Evolutionary conservation across 2,329 filamentous ascomycete species (phyloP).

Genomic region (Stromatinia cepivora): DNA sequence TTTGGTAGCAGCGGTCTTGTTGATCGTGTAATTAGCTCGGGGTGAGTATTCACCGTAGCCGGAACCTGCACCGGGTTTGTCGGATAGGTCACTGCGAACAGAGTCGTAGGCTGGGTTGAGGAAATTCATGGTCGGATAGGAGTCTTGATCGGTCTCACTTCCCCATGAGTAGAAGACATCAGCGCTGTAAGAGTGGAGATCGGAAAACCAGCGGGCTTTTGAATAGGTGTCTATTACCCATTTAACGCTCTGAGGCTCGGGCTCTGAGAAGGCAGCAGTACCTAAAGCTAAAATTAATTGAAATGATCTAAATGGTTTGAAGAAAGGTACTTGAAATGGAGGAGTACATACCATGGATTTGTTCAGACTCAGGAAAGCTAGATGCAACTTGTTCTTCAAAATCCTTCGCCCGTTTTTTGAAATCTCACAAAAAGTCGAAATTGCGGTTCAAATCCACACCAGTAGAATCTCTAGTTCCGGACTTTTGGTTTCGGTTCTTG

Average conservation of each 20-base stretch:
- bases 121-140: conserved; percentile 51
- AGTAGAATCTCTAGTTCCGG: conserved; percentile 40
- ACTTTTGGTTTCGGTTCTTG: conserved; percentile 54
- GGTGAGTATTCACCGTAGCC: conserved; percentile 51
- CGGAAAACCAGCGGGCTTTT: conserved; percentile 57
- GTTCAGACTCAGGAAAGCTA: conserved; percentile 31
- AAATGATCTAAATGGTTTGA: no score
- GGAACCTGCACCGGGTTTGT: conserved; percentile 39
- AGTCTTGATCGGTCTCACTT: conserved; percentile 53
- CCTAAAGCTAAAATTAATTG: conserved; percentile 40
- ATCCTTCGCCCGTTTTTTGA: conserved; percentile 48
- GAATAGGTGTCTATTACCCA: conserved; percentile 53
- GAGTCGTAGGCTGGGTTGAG: conserved; percentile 53
- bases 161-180: conserved; percentile 59
- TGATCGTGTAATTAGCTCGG: conserved; percentile 42
- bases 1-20: conserved; percentile 41
- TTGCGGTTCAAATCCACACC: conserved; percentile 58
- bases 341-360: conserved; percentile 43
- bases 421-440: conserved; percentile 60
- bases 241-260: conserved; percentile 56
- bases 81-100: conserved; percentile 49
- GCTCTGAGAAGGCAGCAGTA: conserved; percentile 53
- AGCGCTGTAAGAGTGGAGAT: conserved; percentile 56
- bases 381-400: no score
- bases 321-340: not conserved